Evolutionary conservation across 176 grass and related monocot genomes (phyloP), one percentile per base, ranked within the genome.

Genomic region (Leersia perrieri): DNA sequence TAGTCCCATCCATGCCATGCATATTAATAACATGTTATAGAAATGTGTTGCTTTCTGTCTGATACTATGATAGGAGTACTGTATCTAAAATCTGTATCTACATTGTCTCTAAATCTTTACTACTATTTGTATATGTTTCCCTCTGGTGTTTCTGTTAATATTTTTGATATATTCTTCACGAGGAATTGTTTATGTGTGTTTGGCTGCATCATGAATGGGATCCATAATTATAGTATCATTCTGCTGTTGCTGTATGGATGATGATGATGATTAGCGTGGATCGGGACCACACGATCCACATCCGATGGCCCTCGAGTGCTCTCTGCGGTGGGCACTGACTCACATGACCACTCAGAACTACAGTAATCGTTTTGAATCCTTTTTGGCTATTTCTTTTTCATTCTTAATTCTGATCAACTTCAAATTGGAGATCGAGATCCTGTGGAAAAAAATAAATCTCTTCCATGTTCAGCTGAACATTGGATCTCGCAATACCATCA

Each of bases 201-300:
- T 47, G 18, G 47, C 2, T 3, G 51, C n/a, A 40, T 57, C 15
- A 66, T 45, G 57, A 1, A 5, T 53, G 49, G 49, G 6, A 53
- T 58, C 16, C 62, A 57, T 57, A 36, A 83, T 57, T 33, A 58
- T 20, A n/a, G n/a, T n/a, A 42, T 25, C n/a, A 58, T 57, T 67
- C 62, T 32, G 30, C 28, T 22, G 13, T 74, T 20, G 22, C 7
- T 33, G 0, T 13, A 15, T 14, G 1, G 7, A 47, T 53, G 64
- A 70, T 13, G 47, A 13, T 22, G 58, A 73, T 75, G 30, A 75
- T 66, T 33, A 57, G 60, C 15, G 22, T 28, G 31, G 32, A 47
- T 35, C 11, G 63, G 72, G 72, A 60, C 81, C 81, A 76, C 72
- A 31, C n/a, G 72, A 84, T 84, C 63, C 26, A 31, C 44, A 68